Evolutionary conservation across 208 protist species (phyloP), one percentile per base, ranked within the genome.

Genomic region (Strigomonas culicis): DNA sequence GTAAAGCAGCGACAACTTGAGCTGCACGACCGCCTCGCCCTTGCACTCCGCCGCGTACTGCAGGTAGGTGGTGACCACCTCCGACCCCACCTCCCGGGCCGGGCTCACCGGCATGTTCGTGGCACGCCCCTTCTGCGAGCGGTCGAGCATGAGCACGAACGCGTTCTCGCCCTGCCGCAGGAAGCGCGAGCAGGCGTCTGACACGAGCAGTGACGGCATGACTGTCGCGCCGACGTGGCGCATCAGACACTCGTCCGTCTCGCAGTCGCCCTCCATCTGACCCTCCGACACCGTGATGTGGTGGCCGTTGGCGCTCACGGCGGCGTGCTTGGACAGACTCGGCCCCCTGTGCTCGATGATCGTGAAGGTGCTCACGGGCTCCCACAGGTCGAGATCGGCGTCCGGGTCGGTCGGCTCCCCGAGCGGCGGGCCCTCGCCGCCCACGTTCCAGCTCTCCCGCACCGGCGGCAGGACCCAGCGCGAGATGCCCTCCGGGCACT

Each of bases 21-120:
- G 57, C 19, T 61, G 34, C 32, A 41, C 6, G n/a, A n/a, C 19
- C 22, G 31, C 11, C 22, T 25, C 27, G 17, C 30, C 57, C 57
- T 61, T 50, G 36, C 22, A 61, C 57, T 61, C 57, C 21, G 27
- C 15, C 8, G 61, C 53, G 56, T 66, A 68, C 34, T 68, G 31
- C 51, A 83, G 65, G 66, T 72, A 79, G 65, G 87, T 77, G 52
- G 85, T 68, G 27, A 85, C 80, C 15, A 70, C 70, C 32, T 17
- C 28, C 39, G 51, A 25, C 22, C 49, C 61, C 36, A 51, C 50
- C 8, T 57, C 31, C 11, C 19, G 50, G n/a, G 31, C 51, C 10
- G 57, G 57, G 31, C n/a, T 50, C 4, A 61, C 32, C 0, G 58
- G 63, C 49, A 41, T 28, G 44, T 49, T 47, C 11, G 27, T 32